Base-by-base conservation (phyloP, 2,329 filamentous ascomycete species). In the Gyromitra esculenta region DNA sequence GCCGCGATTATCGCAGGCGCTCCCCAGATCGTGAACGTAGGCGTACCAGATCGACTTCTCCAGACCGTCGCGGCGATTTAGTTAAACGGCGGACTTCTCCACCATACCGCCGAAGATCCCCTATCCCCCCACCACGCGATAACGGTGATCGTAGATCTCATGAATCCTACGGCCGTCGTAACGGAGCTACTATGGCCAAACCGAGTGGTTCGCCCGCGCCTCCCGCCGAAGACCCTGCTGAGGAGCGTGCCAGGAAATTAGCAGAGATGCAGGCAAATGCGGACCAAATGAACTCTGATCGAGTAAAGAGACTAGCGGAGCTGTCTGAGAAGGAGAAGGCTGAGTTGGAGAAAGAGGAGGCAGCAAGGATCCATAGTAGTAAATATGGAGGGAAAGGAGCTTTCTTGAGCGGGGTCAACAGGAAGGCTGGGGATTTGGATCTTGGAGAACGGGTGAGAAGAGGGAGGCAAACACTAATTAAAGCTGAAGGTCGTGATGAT, bases 261-360 rank as follows among this genome's bases (percentile, higher is more conserved):
- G 83, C 84, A 3, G 75, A 75, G 9, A 85, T 85, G 84, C 83
- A 84, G 63, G 81, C 81, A 18, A 83, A 84, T 70, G 84, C 84
- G 52, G 63, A 68, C 15, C 72, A 71, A 39, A 85, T 96, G 62
- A 92, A 95, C 80, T 82, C 85, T n/a, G 90, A 91, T 79, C 89
- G 93, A 41, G 88, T 88, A 79, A 87, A 88, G 75, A 88, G 93
- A 31, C 85, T 96, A 8, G 88, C 89, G 0, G 89, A 89, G 0
- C 84, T 94, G 18, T 89, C 89, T 31, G 88, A 89, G 78, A 86
- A 86, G 76, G 93, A 96, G 80, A 87, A 88, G 63, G 85, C 85
- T 18, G 88, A 89, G 57, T 86, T 87, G 11, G 89, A 92, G 76
- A 88, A 88, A 0, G 93, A 96, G 69, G 89, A 93, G 39, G 85